Evolutionary conservation across 805 yeast species (phyloP), one percentile per base, ranked within the genome.

Genomic region (Wickerhamomyces hampshirensis): DNA sequence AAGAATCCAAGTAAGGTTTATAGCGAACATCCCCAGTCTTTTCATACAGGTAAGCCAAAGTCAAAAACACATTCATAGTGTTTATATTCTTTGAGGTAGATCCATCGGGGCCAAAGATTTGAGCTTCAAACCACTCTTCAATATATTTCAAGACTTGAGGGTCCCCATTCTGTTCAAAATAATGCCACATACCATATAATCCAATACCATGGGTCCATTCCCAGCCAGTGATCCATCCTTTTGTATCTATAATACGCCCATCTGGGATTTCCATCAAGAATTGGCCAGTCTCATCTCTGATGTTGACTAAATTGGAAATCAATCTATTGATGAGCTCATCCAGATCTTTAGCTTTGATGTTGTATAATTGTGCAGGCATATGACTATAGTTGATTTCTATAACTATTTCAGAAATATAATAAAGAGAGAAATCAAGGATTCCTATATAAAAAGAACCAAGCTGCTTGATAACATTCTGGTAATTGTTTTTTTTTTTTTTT

Each of bases 171-270:
- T 15, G 35, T 18, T 37, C 38, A 13, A 13, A 40, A 15, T 40
- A 37, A 13, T 40, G 44, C 44, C 44, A 40, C 44, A 40, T 40
- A 7, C 44, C 44, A 23, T 40, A 40, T 3, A 40, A 23, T 17
- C 44, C 44, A 26, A 40, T 40, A 16, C 44, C 44, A 26, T 40
- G 44, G 17, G 44, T 40, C 44, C 44, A 40, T 34, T 40, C 44
- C 44, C 44, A 40, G 6, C 44, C 44, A 13, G 44, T 40, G 32
- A 40, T 37, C 44, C 44, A 40, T 8, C 44, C 44, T 28, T 40
- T 40, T 3, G 44, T 40, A 15, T 40, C 44, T 10, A 40, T 40
- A 23, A 40, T 34, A 23, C 44, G 23, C 6, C 44, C 44, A 31
- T 34, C 44, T 32, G 44, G 44, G 17, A 40, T 40, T 9, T 23